Percentiles rank a stretch among this genome's conserved stretches.
Conservation (phyloP, 805 yeast genomes). For the Schwanniomyces polymorphus region DNA sequence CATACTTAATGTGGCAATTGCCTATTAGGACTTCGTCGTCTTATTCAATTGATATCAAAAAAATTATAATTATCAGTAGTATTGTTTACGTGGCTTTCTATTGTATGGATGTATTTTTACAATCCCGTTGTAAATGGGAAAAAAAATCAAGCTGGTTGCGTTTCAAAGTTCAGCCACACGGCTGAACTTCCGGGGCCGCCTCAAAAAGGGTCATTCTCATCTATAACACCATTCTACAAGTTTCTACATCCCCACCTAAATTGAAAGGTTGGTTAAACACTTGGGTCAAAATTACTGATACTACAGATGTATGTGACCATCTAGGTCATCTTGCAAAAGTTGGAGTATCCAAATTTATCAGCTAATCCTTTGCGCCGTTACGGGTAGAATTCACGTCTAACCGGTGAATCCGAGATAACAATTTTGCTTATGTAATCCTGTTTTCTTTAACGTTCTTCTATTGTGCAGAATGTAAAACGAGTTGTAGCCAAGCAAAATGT, state of each 20-base stretch:
- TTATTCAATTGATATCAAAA: neutral
- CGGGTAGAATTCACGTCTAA: neutral
- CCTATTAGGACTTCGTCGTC: neutral
- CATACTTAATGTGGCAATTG: neutral
- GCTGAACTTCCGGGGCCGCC: slow-evolving; percentile 1
- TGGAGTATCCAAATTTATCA: no score
- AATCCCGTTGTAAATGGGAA: neutral
- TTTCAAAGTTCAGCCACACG: neutral
- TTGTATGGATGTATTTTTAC: neutral
- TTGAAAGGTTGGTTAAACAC: neutral
- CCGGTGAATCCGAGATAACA: neutral
- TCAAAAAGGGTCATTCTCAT: neutral
- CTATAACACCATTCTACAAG: neutral
- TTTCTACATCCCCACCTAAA: neutral
- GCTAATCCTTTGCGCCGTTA: no score
- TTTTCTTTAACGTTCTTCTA: neutral
- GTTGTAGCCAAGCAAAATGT: no score
- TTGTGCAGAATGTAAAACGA: neutral
- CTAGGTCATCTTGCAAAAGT: no score
- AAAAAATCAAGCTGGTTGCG: neutral
- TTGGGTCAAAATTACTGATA: neutral
- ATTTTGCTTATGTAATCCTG: neutral
- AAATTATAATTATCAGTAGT: neutral
- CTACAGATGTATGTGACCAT: no score
- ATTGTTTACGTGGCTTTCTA: neutral